Percentiles rank a stretch among this genome's conserved stretches.
Evolutionary conservation across 345 rosid species (phyloP).

Genomic region (Luvunga scandens): DNA sequence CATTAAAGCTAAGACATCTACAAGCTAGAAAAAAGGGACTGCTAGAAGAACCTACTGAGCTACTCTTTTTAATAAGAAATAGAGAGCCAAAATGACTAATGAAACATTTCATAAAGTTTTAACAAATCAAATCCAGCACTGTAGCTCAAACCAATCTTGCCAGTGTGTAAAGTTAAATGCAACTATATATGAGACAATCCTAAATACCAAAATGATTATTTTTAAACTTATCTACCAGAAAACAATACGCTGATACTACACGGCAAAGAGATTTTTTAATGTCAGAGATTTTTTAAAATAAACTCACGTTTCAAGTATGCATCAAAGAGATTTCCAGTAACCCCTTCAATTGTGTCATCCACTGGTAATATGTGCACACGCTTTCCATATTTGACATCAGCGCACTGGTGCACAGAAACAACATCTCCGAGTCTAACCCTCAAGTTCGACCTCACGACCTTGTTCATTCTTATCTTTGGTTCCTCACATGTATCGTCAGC

Average conservation of each 20-base stretch:
- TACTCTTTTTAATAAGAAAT: neutral
- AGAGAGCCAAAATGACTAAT: neutral
- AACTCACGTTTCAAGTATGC: constrained; percentile 91
- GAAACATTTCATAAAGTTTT: neutral
- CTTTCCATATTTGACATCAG: constrained; percentile 90
- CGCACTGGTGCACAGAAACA: constrained; percentile 83
- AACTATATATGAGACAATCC: neutral
- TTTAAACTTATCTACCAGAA: neutral
- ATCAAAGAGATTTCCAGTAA: constrained; percentile 89
- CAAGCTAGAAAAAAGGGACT: neutral
- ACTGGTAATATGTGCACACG: constrained; percentile 92
- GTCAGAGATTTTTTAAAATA: neutral
- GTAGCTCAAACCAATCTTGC: neutral
- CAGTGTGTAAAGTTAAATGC: neutral
- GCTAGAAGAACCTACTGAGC: neutral
- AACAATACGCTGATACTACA: neutral
- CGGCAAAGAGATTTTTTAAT: neutral
- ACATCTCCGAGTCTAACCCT: constrained; percentile 94
- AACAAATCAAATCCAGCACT: neutral
- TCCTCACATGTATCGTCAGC: constrained; percentile 83
- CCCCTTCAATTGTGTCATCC: constrained; percentile 90
- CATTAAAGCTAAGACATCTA: neutral
- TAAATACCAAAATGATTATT: neutral
- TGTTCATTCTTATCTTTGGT: constrained; percentile 87
- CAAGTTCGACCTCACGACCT: constrained; percentile 80